phyloP scores from a whole-genome alignment of 106 monocot species.

The Xerophyta viscosa region DNA sequence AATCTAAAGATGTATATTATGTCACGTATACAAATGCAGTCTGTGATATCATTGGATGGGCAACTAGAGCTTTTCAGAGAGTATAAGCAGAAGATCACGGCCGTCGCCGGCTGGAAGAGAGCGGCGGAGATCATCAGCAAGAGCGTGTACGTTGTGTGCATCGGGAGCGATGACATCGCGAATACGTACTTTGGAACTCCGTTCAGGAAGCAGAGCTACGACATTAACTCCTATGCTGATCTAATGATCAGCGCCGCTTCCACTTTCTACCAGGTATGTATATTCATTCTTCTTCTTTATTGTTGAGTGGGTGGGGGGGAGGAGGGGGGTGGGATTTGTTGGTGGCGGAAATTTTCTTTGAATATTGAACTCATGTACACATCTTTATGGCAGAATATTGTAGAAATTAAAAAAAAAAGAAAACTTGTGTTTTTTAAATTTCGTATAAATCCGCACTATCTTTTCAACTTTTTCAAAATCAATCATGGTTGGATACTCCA shows the following conservation, averaged over 20 bases:
- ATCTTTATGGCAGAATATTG: no score
- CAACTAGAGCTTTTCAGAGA: conserved; percentile 53
- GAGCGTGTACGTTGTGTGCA: conserved; percentile 26
- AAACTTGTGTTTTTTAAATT: no score
- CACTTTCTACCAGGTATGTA: conserved; percentile 37
- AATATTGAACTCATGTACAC: no score
- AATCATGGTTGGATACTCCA: no score
- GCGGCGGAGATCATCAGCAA: conserved; percentile 25
- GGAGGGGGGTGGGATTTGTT: no score
- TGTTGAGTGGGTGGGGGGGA: no score
- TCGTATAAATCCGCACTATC: no score
- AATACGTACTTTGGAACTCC: conserved; percentile 38
- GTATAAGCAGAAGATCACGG: conserved; percentile 36
- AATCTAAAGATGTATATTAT: no score
- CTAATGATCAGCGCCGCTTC: conserved; percentile 26
- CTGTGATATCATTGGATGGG: conserved; percentile 26
- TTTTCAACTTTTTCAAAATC: no score
- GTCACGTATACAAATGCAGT: conserved; percentile 15
- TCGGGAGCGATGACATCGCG: conserved; percentile 45
- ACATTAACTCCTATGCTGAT: conserved; percentile 41
- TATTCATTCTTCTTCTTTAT: no score
- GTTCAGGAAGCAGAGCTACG: conserved; percentile 21
- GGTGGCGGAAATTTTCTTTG: no score
- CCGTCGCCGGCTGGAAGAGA: conserved; percentile 32
- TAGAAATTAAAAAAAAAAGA: no score